Base-by-base conservation (phyloP, 768 basidiomycete genomes). In the Arthromyces matolae region DNA sequence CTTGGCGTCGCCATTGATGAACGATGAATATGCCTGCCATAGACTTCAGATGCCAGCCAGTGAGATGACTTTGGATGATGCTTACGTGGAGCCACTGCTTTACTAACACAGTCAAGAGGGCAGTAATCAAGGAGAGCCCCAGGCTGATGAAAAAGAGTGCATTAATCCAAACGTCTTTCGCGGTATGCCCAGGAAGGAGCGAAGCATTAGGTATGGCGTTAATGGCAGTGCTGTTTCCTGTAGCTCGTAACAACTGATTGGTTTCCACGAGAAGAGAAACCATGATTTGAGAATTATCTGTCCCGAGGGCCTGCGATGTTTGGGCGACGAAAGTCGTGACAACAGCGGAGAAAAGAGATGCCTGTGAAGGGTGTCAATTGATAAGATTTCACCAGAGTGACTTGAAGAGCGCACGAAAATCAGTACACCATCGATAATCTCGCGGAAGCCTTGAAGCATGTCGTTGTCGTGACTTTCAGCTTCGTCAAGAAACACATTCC, bases 301-400 rank as follows among this genome's bases (percentile, higher is more conserved):
- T 39, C 20, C 45, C 47, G 13, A 60, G 51, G n/a, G 37, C 48
- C 22, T 53, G 53, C 23, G 56, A 55, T 3, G 51, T 52, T 47
- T 60, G 56, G 5, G 50, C 56, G 3, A 60, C 42, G 25, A 60
- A 60, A 3, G 58, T 45, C 7, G 58, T 55, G 34, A 58, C 53
- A 3, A 57, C 56, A 13, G 36, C 50, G 3, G 56, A 59, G 41
- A 57, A 59, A 33, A 59, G 56, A 31, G 53, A 47, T 4, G 51
- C 58, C 58, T n/a, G n/a, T n/a, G n/a, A n/a, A n/a, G n/a, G n/a
- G n/a, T n/a, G n/a, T n/a, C n/a, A n/a, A n/a, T n/a, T 59, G 19
- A 8, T 45, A 50, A 16, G 50, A 23, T 12, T 20, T 2, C 4
- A 13, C 18, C n/a, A n/a, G n/a, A n/a, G n/a, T n/a, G n/a, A n/a